These are phyloP conservation scores for Metarhizium guizhouense DNA, from an alignment of 2,329 filamentous ascomycete genomes.

Conservation along the genomic window DNA sequence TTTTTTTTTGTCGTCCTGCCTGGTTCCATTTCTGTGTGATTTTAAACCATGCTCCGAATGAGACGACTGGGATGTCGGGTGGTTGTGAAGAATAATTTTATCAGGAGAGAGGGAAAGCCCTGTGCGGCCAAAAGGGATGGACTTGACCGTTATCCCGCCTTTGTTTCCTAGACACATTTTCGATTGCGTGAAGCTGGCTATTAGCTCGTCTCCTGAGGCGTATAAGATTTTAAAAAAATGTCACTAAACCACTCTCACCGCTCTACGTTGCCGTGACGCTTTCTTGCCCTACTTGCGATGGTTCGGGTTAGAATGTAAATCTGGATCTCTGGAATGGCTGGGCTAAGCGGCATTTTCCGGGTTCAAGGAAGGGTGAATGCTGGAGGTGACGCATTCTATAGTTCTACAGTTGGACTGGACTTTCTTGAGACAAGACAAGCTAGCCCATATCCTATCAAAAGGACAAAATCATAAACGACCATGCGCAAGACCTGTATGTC, in stretches of 20 bases:
- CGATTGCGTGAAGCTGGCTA: slow-evolving; percentile 3
- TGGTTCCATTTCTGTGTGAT: background rate
- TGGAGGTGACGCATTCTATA: too few relatives aligned
- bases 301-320: too few relatives aligned
- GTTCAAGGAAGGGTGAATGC: too few relatives aligned
- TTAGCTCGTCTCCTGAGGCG: background rate
- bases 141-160: slow-evolving; percentile 80
- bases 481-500: too few relatives aligned
- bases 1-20: slow-evolving; percentile 9
- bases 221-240: background rate
- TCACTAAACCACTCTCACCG: background rate
- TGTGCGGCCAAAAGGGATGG: slow-evolving; percentile 75
- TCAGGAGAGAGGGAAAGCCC: slow-evolving; percentile 80
- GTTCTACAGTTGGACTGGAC: too few relatives aligned
- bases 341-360: too few relatives aligned
- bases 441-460: too few relatives aligned
- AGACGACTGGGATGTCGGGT: background rate
- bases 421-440: too few relatives aligned
- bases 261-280: background rate
- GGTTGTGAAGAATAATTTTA: slow-evolving; percentile 15
- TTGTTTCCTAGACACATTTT: slow-evolving; percentile 16
- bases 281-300: too few relatives aligned
- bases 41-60: background rate
- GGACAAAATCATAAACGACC: too few relatives aligned
- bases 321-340: too few relatives aligned